Base-by-base conservation (phyloP, 2,329 filamentous ascomycete genomes). In the Clarireedia sp. region DNA sequence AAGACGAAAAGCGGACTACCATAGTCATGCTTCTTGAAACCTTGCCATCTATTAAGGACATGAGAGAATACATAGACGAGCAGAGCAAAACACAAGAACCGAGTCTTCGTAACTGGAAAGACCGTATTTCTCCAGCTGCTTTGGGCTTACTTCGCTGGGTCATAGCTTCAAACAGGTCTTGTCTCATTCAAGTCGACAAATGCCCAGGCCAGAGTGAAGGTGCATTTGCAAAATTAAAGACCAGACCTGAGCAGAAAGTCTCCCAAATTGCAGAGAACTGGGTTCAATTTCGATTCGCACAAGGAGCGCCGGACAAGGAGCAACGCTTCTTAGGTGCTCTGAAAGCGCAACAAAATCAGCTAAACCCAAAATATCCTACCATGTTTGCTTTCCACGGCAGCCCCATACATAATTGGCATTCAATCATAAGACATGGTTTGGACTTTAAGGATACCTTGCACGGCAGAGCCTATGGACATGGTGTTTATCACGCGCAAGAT, bases 321-420 rank as follows among this genome's bases (percentile, higher is more conserved):
- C 75, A 85, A 36, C 77, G 81, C 2, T 96, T 96, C 66, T 73
- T 83, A 6, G 65, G 81, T 21, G 81, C 84, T 14, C 75, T 94
- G 2, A 73, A 75, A 38, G 66, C 71, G 5, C 75, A 76, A 23
- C 69, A 68, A 29, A 48, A 54, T 10, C 65, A 59, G 19, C 43
- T 64, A 3, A 58, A 66, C 1, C 62, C 75, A 46, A 61, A 70
- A 57, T 74, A 81, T 61, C 86, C 87, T 0, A 92, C 89, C 0
- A 69, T 96, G 1, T 90, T 95, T 64, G 89, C 88, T 0, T 96
- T 87, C 85, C 91, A 96, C 68, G 91, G 90, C 5, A 95, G 89
- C 64, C 68, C 73, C 0, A 60, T 95, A 3, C 61, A 69, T 3
- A 96, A 95, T 64, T 96, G 91, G 91, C 91, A 96, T 69, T 87